These are phyloP conservation scores for Ophiostoma pallidulum DNA, from an alignment of 2,329 filamentous ascomycete species.

Conservation along the genomic window DNA sequence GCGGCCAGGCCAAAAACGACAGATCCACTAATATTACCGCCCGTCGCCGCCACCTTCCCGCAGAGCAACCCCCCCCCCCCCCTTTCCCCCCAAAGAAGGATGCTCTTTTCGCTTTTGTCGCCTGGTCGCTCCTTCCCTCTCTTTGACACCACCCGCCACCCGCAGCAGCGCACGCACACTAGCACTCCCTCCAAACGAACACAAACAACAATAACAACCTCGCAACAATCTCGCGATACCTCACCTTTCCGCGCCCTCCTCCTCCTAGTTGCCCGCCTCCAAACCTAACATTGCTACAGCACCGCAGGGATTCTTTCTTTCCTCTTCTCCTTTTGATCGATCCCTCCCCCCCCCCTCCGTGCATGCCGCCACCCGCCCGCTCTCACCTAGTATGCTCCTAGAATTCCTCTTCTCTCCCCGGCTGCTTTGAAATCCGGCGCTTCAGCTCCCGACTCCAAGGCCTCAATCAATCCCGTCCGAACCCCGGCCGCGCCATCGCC, in stretches of 20 bases:
- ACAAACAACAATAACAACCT: neutral
- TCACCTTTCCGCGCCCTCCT: neutral
- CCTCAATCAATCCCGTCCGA: too few species aligned
- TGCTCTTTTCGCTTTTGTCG: neutral
- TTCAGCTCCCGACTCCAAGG: too few species aligned
- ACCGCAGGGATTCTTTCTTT: too few species aligned
- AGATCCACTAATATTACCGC: slow-evolving; percentile 2
- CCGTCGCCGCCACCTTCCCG: slow-evolving; percentile 2
- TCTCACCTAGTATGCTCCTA: neutral
- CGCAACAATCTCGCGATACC: neutral
- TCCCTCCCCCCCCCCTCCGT: too few species aligned
- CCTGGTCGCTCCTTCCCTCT: slow-evolving; percentile 1
- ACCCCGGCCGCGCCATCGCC: too few species aligned
- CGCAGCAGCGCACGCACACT: too few species aligned
- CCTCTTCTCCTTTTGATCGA: neutral
- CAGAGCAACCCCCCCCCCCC: slow-evolving; percentile 2
- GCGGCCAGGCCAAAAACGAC: neutral
- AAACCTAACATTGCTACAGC: too few species aligned
- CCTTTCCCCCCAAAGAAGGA: too few species aligned
- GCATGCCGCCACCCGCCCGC: slow-evolving; percentile 1
- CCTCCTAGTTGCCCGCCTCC: neutral
- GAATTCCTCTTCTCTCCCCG: too few species aligned
- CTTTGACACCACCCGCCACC: too few species aligned
- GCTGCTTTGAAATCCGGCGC: too few species aligned
- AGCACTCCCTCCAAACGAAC: neutral